Evolutionary conservation across 257 asterid genomes (phyloP), one percentile per base, ranked within the genome.

Genomic region (Fraxinus cuspidata): DNA sequence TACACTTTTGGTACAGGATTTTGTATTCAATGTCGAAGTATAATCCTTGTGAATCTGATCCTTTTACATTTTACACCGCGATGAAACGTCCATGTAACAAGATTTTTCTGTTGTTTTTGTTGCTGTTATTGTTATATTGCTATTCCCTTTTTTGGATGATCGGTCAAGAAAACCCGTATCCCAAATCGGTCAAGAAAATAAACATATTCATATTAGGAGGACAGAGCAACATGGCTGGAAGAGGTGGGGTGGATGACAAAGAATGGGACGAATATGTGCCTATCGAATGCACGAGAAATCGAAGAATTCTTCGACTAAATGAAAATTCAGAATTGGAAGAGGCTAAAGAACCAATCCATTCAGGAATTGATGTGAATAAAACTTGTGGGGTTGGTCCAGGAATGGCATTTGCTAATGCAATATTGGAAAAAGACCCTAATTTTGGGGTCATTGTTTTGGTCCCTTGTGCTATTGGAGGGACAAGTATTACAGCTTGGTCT

Each of bases 211-310:
- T 94, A 65, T 83, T 94, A n/a, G 97, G 91, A 60, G 97, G 98
- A 19, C 97, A 94, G 23, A 92, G 98, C 81, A 94, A 94, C 83
- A 94, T 94, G 98, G 72, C 98, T 1, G 98, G 98, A 34, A 88
- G 97, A 4, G 98, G 96, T 0, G 97, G 96, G 3, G 91, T 88
- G 1, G 34, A 47, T 1, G 74, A 76, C 6, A 74, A 11, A 79
- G 75, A 83, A 0, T 94, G 98, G 98, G 90, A 94, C n/a, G 86
- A 87, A 1, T 3, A 81, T 2, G 77, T 92, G n/a, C 97, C 97
- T 0, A 83, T 80, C 0, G 81, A 89, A 29, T 87, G 91, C 85
- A 58, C 7, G 1, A 49, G 86, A 74, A 74, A 75, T 23, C 80
- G 87, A 5, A 75, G 47, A 0, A 74, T 92, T 63, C 88, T 87